Conservation (phyloP, 1,284 basidiomycete genomes). For the Phylloboletellus chloephorus region DNA sequence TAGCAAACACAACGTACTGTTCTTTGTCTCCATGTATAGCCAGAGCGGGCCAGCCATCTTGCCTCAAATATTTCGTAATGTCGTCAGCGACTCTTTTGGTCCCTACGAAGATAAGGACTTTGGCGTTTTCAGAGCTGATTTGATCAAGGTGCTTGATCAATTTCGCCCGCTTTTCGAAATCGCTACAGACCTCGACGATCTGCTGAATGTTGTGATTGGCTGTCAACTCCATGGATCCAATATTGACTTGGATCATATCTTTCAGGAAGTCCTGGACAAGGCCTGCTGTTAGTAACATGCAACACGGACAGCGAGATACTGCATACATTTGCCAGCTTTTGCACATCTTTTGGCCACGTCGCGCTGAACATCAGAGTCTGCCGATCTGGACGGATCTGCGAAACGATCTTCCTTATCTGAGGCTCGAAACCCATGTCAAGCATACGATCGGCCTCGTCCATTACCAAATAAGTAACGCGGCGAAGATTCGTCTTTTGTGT, state of each 20-base stretch:
- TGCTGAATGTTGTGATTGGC: constrained; percentile 99
- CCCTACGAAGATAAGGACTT: constrained; percentile 97
- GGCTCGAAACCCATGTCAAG: constrained; percentile 99
- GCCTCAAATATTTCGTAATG: constrained; percentile 93
- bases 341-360: constrained; percentile 99
- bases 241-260: constrained; percentile 98
- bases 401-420: constrained; percentile 96
- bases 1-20: constrained; percentile 54
- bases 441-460: constrained; percentile 99
- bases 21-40: constrained; percentile 99
- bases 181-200: constrained; percentile 93
- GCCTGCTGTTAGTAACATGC: background rate
- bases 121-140: constrained; percentile 95
- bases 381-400: constrained; percentile 93
- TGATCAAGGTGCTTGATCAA: constrained; percentile 96
- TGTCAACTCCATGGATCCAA: constrained; percentile 96
- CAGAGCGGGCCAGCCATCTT: constrained; percentile 97
- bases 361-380: constrained; percentile 98
- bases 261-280: constrained; percentile 79
- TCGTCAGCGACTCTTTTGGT: constrained; percentile 98
- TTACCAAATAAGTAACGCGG: constrained; percentile 94
- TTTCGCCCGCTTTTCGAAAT: constrained; percentile 96
- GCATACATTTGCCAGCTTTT: constrained; percentile 84
- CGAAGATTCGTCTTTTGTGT: constrained; percentile 93
- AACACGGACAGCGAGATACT: background rate